Evolutionary conservation across 495 filamentous ascomycete genomes (phyloP), one percentile per base, ranked within the genome.

Genomic region (Lophiostoma macrostomum): DNA sequence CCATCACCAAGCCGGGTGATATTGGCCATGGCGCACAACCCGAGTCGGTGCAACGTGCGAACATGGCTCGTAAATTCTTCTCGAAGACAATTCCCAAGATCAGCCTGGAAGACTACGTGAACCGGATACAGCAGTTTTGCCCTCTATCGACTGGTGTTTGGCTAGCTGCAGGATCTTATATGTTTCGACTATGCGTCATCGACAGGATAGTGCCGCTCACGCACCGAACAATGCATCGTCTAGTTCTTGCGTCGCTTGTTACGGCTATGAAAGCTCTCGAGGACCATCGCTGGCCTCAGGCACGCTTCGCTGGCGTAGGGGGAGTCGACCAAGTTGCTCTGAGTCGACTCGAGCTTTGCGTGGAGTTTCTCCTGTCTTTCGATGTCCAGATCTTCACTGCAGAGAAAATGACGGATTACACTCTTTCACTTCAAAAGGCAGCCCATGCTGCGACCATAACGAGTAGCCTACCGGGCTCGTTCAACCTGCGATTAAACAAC

Each of bases 61-160:
- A 90, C 48, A 84, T 97, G 42, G 86, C 86, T 10, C 82, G 88
- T 24, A 90, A 93, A 51, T 98, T 98, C 71, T 91, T 91, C 68
- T 91, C 87, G 19, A 95, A 93, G 64, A 78, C 81, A 29, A 81
- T 86, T 0, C 93, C 93, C 8, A 79, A 82, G 1, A 88, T 97
- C 45, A 73, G 84, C 8, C 73, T 97, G 37, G 82, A 85, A 59
- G 86, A 94, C 39, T 98, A 98, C 67, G 76, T 96, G 16, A 70
- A 82, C 55, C 87, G 93, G 36, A 80, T 97, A 40, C 91, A 97
- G 66, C 77, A 75, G 30, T 97, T 83, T 67, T 98, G 93, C 58
- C 91, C 94, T 18, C 86, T 96, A 81, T 94, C 90, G n/a, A 91
- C 93, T 2, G 91, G 83, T 13, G 94, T 96, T 27, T 95, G 93